A percentile compares a stretch with the other conserved stretches of the same genome.
Evolutionary conservation across 129 eudicot species (phyloP).

Genomic region (Centaurea solstitialis): DNA sequence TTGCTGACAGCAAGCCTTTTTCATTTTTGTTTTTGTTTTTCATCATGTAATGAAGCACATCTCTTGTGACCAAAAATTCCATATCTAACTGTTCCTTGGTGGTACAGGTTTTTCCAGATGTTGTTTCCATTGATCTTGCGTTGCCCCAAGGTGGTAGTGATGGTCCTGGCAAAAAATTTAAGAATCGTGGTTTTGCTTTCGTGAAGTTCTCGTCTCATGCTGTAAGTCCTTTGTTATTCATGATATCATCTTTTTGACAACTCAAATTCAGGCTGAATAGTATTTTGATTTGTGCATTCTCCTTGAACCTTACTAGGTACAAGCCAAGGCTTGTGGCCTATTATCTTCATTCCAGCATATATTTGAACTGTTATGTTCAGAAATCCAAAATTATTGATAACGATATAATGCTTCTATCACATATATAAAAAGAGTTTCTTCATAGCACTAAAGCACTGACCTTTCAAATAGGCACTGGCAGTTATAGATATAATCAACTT

Average conservation of each 20-base stretch:
- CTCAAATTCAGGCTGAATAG: background rate
- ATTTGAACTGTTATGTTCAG: slow-evolving; percentile 13
- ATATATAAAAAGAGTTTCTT: too few relatives aligned
- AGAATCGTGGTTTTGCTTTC: slow-evolving; percentile 85
- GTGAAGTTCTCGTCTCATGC: slow-evolving; percentile 89
- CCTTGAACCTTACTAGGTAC: slow-evolving; percentile 60
- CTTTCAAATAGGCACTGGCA: too few relatives aligned
- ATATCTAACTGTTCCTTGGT: slow-evolving; percentile 6
- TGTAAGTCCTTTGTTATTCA: slow-evolving; percentile 47
- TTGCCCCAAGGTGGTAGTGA: slow-evolving; percentile 44
- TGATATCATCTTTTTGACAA: slow-evolving; percentile 7
- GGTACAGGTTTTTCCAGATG: slow-evolving; percentile 78
- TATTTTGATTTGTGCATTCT: slow-evolving; percentile 35
- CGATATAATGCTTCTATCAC: background rate
- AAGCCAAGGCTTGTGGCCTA: slow-evolving; percentile 65
- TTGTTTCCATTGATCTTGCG: slow-evolving; percentile 72
- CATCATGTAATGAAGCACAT: background rate
- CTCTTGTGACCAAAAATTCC: background rate
- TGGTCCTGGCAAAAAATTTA: slow-evolving; percentile 50
- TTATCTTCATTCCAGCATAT: slow-evolving; percentile 52
- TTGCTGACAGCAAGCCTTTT: background rate
- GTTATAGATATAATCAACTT: too few relatives aligned
- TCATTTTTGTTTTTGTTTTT: background rate
- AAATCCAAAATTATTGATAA: slow-evolving; percentile 9
- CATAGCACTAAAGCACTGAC: too few relatives aligned